A percentile compares a stretch with the other conserved stretches of the same genome.
Conservation (phyloP, 805 yeast species). For the Saccharomycopsis babjevae region DNA sequence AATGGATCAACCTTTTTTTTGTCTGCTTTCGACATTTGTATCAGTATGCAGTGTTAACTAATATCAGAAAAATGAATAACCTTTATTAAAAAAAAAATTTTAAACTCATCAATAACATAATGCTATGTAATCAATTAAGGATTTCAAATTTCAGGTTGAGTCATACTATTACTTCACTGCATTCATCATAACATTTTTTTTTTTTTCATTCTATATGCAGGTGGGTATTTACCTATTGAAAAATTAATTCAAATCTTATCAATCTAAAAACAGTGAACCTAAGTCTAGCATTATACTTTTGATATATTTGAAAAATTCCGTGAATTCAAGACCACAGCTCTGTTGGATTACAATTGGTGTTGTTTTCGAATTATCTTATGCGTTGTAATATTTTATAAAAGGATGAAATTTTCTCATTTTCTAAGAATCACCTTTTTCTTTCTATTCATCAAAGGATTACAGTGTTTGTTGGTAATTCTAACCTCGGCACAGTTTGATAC, state of each 20-base stretch:
- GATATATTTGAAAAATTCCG: too few relatives aligned
- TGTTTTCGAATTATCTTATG: too few relatives aligned
- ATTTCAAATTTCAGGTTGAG: neutral
- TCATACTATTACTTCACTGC: neutral
- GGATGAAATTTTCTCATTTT: slow-evolving; percentile 8
- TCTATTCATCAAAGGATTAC: slow-evolving; percentile 8
- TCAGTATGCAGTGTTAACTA: neutral
- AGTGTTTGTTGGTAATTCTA: slow-evolving; percentile 1
- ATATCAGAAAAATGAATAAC: too few relatives aligned
- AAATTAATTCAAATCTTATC: too few relatives aligned
- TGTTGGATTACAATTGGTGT: too few relatives aligned
- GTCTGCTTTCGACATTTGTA: neutral
- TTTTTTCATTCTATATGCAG: neutral
- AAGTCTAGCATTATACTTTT: too few relatives aligned
- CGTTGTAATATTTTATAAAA: too few relatives aligned
- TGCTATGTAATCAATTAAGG: too few relatives aligned
- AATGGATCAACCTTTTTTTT: slow-evolving; percentile 48
- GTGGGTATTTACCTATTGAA: too few relatives aligned
- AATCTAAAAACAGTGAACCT: too few relatives aligned
- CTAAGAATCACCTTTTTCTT: slow-evolving; percentile 11
- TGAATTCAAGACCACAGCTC: too few relatives aligned
- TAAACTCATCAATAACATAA: neutral
- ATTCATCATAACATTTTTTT: neutral
- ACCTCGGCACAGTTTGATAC: slow-evolving; percentile 17
- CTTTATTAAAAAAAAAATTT: too few relatives aligned